phyloP scores from a whole-genome alignment of 2,329 filamentous ascomycete genomes.

The Aspergillus pseudotamarii region DNA sequence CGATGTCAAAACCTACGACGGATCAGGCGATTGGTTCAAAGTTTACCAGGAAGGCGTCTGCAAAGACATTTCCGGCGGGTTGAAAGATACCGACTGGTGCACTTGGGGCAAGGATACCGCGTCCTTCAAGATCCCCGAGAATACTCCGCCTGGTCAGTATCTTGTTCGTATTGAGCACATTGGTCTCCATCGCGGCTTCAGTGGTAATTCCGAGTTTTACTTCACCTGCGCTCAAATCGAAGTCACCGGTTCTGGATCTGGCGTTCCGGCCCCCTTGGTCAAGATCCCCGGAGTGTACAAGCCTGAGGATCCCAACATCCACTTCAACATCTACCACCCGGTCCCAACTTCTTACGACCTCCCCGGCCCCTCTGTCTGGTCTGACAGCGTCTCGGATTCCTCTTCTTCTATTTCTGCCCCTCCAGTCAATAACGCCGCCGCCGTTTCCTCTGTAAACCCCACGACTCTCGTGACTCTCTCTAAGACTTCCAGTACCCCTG shows the following conservation, averaged over 20 bases:
- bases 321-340: constrained; percentile 17
- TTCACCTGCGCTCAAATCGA: constrained; percentile 48
- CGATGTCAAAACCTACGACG: constrained; percentile 20
- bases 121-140: constrained; percentile 31
- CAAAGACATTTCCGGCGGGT: constrained; percentile 3
- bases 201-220: constrained; percentile 52
- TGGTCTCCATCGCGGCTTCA: constrained; percentile 48
- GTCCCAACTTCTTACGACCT: constrained; percentile 6
- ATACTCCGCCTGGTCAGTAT: constrained; percentile 51
- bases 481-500: background rate
- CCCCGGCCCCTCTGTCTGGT: constrained; percentile 8
- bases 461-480: background rate
- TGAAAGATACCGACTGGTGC: constrained; percentile 15
- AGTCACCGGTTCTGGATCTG: constrained; percentile 48
- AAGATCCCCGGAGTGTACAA: constrained; percentile 21
- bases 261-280: constrained; percentile 13
- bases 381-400: background rate
- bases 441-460: background rate
- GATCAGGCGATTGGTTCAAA: constrained; percentile 29
- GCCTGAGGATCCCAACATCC: constrained; percentile 15
- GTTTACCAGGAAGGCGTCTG: constrained; percentile 18
- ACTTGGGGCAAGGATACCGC: constrained; percentile 15
- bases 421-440: background rate
- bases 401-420: background rate
- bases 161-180: constrained; percentile 55